These are phyloP conservation scores for Orbilia javanica DNA, from an alignment of 2,329 filamentous ascomycete genomes.

Conservation along the genomic window DNA sequence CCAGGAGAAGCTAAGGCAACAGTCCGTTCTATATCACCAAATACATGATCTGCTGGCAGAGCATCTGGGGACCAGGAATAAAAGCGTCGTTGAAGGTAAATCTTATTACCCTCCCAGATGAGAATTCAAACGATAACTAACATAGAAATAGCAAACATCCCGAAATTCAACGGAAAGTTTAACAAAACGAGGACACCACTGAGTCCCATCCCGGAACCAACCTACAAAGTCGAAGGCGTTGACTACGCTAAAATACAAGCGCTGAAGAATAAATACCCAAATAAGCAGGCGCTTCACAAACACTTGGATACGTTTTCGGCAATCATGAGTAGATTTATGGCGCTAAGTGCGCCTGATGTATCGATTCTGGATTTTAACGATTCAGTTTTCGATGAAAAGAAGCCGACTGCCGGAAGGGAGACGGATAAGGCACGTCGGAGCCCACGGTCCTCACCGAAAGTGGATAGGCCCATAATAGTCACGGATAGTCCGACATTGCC, in stretches of 20 bases:
- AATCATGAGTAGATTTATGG: conserved; percentile 42
- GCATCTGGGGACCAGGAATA: conserved; percentile 26
- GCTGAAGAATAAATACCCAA: conserved; percentile 38
- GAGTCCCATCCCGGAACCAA: conserved; percentile 26
- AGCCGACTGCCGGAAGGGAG: background rate
- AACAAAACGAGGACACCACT: background rate
- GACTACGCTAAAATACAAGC: conserved; percentile 37
- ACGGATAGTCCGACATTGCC: background rate
- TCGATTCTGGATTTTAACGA: conserved; percentile 25
- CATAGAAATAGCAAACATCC: background rate
- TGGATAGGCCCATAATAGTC: background rate
- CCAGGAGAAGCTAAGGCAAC: conserved; percentile 37
- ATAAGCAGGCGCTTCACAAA: conserved; percentile 42
- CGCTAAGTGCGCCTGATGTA: conserved; percentile 23
- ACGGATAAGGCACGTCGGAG: background rate
- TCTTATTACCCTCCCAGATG: background rate
- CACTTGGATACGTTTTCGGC: conserved; percentile 40
- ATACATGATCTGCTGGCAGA: conserved; percentile 45
- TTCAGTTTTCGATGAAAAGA: conserved; percentile 10
- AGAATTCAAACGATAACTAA: background rate
- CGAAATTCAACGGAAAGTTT: background rate
- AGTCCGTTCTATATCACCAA: conserved; percentile 48
- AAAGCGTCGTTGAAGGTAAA: conserved; percentile 29
- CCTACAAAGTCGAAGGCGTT: conserved; percentile 44
- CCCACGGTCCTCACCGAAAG: background rate